Conservation (phyloP, 768 basidiomycete species). For the Psilocybe azurescens region DNA sequence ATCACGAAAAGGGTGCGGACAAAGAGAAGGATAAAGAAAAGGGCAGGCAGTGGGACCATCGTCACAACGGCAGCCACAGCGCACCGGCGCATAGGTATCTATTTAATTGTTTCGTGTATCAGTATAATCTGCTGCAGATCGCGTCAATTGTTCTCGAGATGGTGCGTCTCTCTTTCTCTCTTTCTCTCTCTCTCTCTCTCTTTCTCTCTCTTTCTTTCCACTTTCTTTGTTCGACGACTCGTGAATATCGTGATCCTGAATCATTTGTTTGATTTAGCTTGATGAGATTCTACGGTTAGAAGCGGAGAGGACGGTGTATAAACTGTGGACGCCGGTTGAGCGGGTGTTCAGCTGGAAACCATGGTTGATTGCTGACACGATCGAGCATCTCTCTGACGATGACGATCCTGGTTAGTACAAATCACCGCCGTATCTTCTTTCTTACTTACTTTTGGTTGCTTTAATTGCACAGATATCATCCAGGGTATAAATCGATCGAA, state of each 20-base stretch:
- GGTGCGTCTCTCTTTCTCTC: slow-evolving; percentile 32
- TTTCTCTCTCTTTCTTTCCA: background rate
- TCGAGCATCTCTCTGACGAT: slow-evolving; percentile 55
- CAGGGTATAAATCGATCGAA: slow-evolving; percentile 47
- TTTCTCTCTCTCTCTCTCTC: background rate
- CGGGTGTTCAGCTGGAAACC: slow-evolving; percentile 46
- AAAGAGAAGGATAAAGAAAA: background rate
- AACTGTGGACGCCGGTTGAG: slow-evolving; percentile 64
- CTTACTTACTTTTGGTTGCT: too few relatives aligned
- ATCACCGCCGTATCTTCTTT: too few relatives aligned
- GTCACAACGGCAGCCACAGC: slow-evolving; percentile 37
- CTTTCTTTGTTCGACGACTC: too few relatives aligned
- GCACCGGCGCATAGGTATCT: slow-evolving; percentile 58
- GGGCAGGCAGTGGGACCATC: background rate
- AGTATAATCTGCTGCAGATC: slow-evolving; percentile 55
- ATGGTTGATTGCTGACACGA: slow-evolving; percentile 50
- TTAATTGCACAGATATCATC: slow-evolving; percentile 43
- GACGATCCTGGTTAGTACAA: slow-evolving; percentile 66
- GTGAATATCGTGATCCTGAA: too few relatives aligned
- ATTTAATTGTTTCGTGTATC: slow-evolving; percentile 78
- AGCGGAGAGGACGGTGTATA: slow-evolving; percentile 40
- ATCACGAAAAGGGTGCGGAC: background rate
- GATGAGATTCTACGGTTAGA: slow-evolving; percentile 63
- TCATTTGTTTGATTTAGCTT: slow-evolving; percentile 44
- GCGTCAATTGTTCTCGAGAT: slow-evolving; percentile 43